Evolutionary conservation across 371 early-diverging fungal species (phyloP), one percentile per base, ranked within the genome.

Genomic region (Mucor lusitanicus): DNA sequence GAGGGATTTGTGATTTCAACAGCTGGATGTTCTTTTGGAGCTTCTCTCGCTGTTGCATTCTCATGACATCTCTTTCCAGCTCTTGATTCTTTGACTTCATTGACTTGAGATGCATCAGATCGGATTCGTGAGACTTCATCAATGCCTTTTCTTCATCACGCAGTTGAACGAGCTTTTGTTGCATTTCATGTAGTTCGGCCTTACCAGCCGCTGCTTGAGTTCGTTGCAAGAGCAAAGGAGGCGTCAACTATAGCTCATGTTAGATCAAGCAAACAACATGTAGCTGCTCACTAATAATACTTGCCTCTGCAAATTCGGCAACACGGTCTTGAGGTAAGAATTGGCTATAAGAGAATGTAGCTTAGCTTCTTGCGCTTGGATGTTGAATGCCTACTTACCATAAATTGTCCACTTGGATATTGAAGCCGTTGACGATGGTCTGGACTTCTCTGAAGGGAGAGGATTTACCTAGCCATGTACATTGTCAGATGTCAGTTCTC

Each of bases 291-390:
- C 25, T 17, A n/a, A 3, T 21, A 1, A n/a, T n/a, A n/a, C n/a
- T 37, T 79, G 89, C 86, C 80, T 93, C 90, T 3, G 98, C 95
- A 71, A 98, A 97, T 69, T 94, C 96, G 13, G 91, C 85, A 1
- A 98, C 98, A 64, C 90, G 85, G 78, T 98, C 99, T 77, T 98
- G 99, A 21, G 99, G 98, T 58, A 98, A 81, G 65, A 97, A 97
- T 77, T 97, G 97, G 74, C 95, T 94, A 68, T 6, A 7, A 63
- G n/a, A 17, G 7, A 50, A 65, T 6, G 1, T 21, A 6, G 27
- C n/a, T 59, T 12, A 46, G 17, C 3, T 12, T 9, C 25, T 9
- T 7, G 12, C 12, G 3, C 1, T 8, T 12, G 11, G 25, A 11
- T 5, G 4, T 55, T 8, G 17, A 19, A 56, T 17, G 21, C 8